A percentile compares a stretch with the other conserved stretches of the same genome.
Evolutionary conservation across 2,329 filamentous ascomycete species (phyloP).

Genomic region (Colletotrichum sp.): DNA sequence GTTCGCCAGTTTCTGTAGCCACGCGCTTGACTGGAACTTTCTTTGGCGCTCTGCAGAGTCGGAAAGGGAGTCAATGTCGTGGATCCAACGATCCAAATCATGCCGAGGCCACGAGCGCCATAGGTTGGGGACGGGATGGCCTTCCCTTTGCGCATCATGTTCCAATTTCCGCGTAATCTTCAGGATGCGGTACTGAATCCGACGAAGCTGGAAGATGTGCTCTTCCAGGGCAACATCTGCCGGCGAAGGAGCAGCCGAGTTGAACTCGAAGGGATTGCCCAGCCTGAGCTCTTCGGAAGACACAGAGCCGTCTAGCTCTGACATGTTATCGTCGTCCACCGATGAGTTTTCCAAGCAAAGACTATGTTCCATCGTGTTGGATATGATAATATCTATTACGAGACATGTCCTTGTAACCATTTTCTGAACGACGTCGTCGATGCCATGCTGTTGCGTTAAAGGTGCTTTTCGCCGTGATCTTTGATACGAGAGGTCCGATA

Average conservation of each 20-base stretch:
- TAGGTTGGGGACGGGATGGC: neutral
- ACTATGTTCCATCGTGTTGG: neutral
- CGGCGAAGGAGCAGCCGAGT: neutral
- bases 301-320: neutral
- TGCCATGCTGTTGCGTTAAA: neutral
- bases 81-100: neutral
- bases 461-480: neutral
- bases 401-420: neutral
- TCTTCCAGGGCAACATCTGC: neutral
- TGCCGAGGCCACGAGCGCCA: neutral
- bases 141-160: neutral
- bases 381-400: neutral
- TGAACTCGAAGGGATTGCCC: neutral
- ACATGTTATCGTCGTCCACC: neutral
- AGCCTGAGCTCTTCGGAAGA: neutral
- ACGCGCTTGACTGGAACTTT: neutral
- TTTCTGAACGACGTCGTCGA: neutral
- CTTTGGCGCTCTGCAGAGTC: neutral
- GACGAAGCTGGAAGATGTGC: neutral
- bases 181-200: neutral
- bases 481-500: neutral
- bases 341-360: neutral
- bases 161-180: neutral
- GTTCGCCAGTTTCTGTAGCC: neutral
- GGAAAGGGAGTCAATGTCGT: neutral